phyloP scores from a whole-genome alignment of 495 filamentous ascomycete species.

The Entonaema liquescens region DNA sequence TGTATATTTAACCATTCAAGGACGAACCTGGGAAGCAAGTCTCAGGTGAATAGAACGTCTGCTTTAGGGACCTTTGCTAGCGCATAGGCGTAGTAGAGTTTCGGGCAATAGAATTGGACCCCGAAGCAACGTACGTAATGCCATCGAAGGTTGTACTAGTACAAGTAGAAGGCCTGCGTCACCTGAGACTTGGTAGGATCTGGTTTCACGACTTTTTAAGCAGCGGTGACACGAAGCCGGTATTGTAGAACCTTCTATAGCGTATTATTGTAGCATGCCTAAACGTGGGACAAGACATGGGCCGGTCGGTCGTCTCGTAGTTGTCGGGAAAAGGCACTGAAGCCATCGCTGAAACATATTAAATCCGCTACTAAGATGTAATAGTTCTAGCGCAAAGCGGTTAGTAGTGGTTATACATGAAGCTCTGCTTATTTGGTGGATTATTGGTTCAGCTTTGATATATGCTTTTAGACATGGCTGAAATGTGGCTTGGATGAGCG shows the following conservation, averaged over 20 bases:
- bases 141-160: too few relatives aligned
- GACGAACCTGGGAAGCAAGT: neutral
- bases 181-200: neutral
- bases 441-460: neutral
- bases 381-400: neutral
- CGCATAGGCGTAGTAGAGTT: neutral
- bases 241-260: constrained; percentile 4
- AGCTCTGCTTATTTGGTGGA: neutral
- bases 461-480: neutral
- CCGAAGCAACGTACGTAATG: neutral
- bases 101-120: neutral
- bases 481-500: neutral
- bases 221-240: neutral
- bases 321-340: constrained; percentile 1
- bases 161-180: neutral
- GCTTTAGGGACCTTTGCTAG: neutral
- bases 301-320: neutral
- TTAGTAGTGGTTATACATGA: neutral
- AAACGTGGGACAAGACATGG: neutral
- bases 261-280: neutral
- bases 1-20: neutral
- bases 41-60: neutral
- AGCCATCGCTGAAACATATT: neutral
- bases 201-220: neutral
- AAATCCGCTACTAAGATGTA: neutral